Conservation (phyloP, 2,329 filamentous ascomycete genomes). For the Botrytis cinerea region DNA sequence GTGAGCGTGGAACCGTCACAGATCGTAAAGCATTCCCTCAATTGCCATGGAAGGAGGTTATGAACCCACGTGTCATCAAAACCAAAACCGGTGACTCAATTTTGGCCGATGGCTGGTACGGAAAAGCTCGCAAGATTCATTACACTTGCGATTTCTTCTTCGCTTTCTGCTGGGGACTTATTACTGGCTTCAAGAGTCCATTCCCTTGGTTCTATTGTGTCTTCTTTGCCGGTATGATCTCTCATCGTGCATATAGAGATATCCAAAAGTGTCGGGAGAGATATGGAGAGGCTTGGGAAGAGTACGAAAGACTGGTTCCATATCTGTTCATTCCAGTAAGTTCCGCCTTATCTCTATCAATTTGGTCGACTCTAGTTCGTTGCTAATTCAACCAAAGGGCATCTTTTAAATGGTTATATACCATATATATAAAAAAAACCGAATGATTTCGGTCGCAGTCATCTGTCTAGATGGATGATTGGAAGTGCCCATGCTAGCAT, state of each 20-base stretch:
- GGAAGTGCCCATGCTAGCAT: not conserved
- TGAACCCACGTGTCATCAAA: conserved; percentile 77
- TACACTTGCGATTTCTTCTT: conserved; percentile 82
- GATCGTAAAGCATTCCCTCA: conserved; percentile 83
- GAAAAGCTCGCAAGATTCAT: conserved; percentile 75
- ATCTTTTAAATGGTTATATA: conserved; percentile 10
- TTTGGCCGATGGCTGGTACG: conserved; percentile 84
- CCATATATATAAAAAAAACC: not conserved
- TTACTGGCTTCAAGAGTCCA: conserved; percentile 76
- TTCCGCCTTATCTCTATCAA: conserved; percentile 19
- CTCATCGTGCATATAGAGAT: conserved; percentile 74
- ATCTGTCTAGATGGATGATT: not conserved
- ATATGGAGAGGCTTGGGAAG: conserved; percentile 79
- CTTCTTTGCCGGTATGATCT: conserved; percentile 80
- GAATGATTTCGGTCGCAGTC: not conserved
- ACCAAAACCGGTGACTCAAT: conserved; percentile 74
- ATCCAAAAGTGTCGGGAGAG: conserved; percentile 73
- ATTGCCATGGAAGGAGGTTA: conserved; percentile 81
- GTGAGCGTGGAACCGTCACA: conserved; percentile 70
- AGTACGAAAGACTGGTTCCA: conserved; percentile 79
- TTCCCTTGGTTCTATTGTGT: conserved; percentile 89
- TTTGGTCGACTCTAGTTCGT: not conserved
- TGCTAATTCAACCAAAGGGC: conserved; percentile 7
- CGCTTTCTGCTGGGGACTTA: conserved; percentile 74
- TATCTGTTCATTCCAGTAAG: conserved; percentile 78